Evolutionary conservation across 305 asterid genomes (phyloP).

Genomic region (Solanum hybrid): DNA sequence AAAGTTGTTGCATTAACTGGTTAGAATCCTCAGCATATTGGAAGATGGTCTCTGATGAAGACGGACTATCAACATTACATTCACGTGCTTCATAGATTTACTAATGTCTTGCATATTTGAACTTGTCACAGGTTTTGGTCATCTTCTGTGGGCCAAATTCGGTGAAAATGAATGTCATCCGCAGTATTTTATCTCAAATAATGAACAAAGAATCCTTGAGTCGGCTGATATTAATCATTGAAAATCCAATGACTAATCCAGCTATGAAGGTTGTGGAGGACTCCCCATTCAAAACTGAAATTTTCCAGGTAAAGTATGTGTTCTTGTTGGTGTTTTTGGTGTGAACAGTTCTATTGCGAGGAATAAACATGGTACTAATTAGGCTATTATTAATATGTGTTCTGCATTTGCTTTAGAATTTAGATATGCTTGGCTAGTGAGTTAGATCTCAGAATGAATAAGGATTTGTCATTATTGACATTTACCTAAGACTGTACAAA

Average conservation of each 20-base stretch:
- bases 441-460: not conserved
- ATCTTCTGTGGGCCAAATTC: slow-evolving; percentile 41
- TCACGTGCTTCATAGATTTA: not conserved
- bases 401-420: not conserved
- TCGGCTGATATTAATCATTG: slow-evolving; percentile 55
- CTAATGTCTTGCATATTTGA: not conserved
- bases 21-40: not conserved
- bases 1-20: not conserved
- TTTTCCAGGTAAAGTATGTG: slow-evolving; percentile 52
- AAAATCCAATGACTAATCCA: slow-evolving; percentile 58
- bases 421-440: not conserved
- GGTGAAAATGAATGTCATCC: slow-evolving; percentile 51
- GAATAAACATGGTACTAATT: not conserved
- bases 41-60: not conserved
- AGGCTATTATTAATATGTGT: not conserved
- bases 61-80: not conserved
- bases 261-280: slow-evolving; percentile 59
- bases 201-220: slow-evolving; percentile 42
- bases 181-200: slow-evolving; percentile 35
- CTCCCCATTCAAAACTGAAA: slow-evolving; percentile 59
- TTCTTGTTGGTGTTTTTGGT: slow-evolving; percentile 5
- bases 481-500: not conserved
- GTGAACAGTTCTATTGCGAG: not conserved
- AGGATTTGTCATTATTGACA: not conserved
- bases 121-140: slow-evolving; percentile 48